These are phyloP conservation scores for Talaromyces verruculosus DNA, from an alignment of 2,329 filamentous ascomycete genomes.

Conservation along the genomic window DNA sequence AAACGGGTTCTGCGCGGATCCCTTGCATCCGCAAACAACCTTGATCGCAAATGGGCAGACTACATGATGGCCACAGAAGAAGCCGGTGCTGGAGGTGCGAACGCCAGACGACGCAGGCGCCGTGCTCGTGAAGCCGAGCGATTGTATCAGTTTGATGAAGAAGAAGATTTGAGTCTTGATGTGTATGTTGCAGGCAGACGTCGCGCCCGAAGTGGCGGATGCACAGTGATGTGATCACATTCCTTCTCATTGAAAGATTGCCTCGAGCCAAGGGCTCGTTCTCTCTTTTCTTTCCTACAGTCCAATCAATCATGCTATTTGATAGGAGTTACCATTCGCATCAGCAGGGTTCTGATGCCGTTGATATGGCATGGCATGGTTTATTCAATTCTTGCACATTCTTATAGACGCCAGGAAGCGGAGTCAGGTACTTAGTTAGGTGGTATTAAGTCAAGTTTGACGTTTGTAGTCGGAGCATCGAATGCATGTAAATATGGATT, in stretches of 20 bases:
- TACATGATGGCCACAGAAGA: constrained; percentile 93
- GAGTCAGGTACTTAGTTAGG: constrained; percentile 8
- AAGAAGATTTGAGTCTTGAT: constrained; percentile 59
- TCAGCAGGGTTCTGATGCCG: not conserved
- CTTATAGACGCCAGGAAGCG: constrained; percentile 12
- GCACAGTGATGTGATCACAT: constrained; percentile 61
- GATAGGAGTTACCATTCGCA: not conserved
- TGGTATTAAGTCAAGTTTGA: not conserved
- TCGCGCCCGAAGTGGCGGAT: constrained; percentile 64
- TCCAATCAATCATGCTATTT: not conserved
- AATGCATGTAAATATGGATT: not conserved
- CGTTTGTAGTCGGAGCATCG: not conserved
- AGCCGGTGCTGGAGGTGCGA: constrained; percentile 61
- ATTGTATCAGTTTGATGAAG: constrained; percentile 72
- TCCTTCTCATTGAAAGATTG: not conserved
- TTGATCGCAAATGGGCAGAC: constrained; percentile 89
- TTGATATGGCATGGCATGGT: not conserved
- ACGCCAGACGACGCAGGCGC: constrained; percentile 68
- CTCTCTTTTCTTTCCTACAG: not conserved
- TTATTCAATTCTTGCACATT: constrained; percentile 13
- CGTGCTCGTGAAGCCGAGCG: constrained; percentile 78
- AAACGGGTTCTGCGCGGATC: constrained; percentile 80
- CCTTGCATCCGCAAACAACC: constrained; percentile 67
- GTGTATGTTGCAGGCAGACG: constrained; percentile 55
- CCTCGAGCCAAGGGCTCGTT: not conserved